phyloP scores from a whole-genome alignment of 2,329 filamentous ascomycete genomes.

The Fusarium duplospermum region DNA sequence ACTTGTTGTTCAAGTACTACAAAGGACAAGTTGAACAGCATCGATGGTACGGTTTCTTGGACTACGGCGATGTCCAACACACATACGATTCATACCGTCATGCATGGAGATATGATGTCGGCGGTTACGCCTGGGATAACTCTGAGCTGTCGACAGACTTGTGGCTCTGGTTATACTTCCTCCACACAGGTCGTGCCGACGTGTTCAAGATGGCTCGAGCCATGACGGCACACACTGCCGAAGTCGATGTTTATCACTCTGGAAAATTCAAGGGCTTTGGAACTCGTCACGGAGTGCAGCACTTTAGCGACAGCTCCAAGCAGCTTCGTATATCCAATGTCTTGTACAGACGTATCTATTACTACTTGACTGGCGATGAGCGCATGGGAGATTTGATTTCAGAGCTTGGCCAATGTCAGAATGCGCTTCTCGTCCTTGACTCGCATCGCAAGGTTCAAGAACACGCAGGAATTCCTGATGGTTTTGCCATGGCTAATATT shows the following conservation, averaged over 20 bases:
- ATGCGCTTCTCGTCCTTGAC: slow-evolving; percentile 21
- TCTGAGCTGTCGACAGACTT: slow-evolving; percentile 71
- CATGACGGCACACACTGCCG: slow-evolving; percentile 66
- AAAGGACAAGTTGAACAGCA: slow-evolving; percentile 64
- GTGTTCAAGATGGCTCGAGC: slow-evolving; percentile 70
- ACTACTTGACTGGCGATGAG: slow-evolving; percentile 68
- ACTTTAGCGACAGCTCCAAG: slow-evolving; percentile 70
- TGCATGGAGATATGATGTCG: slow-evolving; percentile 71
- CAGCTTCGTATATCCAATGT: slow-evolving; percentile 63
- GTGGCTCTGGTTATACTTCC: slow-evolving; percentile 71
- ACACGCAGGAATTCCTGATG: slow-evolving; percentile 23
- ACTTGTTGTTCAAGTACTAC: slow-evolving; percentile 67
- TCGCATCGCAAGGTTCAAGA: slow-evolving; percentile 34
- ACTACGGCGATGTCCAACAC: slow-evolving; percentile 72
- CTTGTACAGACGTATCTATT: slow-evolving; percentile 61
- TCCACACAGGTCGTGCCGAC: slow-evolving; percentile 66
- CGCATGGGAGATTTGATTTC: slow-evolving; percentile 59
- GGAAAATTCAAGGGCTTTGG: slow-evolving; percentile 69
- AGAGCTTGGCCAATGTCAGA: slow-evolving; percentile 23
- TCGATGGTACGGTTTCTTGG: slow-evolving; percentile 72
- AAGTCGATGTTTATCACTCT: slow-evolving; percentile 71
- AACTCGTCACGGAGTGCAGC: slow-evolving; percentile 71
- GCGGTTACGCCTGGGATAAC: slow-evolving; percentile 74
- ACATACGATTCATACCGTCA: slow-evolving; percentile 70
- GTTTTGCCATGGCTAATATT: slow-evolving; percentile 33